Conservation (phyloP, 108 stramenopile genomes). For the Cyclotella atomus region DNA sequence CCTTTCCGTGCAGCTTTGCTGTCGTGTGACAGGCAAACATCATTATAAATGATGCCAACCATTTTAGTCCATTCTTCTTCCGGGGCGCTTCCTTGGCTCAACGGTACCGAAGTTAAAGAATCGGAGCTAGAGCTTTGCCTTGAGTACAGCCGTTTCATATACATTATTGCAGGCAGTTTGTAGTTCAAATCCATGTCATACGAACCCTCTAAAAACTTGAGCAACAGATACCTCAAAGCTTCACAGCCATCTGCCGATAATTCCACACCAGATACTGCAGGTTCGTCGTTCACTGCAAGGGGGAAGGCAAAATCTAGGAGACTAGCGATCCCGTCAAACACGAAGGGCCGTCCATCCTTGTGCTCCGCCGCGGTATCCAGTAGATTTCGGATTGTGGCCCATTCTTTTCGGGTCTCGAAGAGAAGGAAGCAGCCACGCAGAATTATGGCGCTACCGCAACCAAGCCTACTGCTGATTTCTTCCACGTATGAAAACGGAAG, state of each 20-base stretch:
- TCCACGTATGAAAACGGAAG: slow-evolving; percentile 59
- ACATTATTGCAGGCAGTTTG: slow-evolving; percentile 72
- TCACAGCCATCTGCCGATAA: slow-evolving; percentile 57
- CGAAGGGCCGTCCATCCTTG: slow-evolving; percentile 63
- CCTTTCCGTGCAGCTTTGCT: slow-evolving; percentile 59
- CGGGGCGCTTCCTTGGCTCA: background rate
- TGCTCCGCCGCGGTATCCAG: slow-evolving; percentile 66
- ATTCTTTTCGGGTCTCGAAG: slow-evolving; percentile 67
- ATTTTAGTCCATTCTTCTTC: slow-evolving; percentile 70
- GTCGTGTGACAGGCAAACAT: slow-evolving; percentile 61
- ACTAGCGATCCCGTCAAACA: slow-evolving; percentile 84
- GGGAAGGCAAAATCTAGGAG: slow-evolving; percentile 59
- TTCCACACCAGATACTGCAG: slow-evolving; percentile 27
- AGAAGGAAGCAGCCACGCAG: slow-evolving; percentile 63
- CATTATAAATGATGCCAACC: slow-evolving; percentile 65
- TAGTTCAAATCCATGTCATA: slow-evolving; percentile 67
- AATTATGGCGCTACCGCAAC: slow-evolving; percentile 83
- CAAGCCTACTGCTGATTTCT: slow-evolving; percentile 69
- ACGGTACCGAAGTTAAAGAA: background rate
- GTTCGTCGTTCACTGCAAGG: slow-evolving; percentile 24
- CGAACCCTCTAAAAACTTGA: slow-evolving; percentile 65
- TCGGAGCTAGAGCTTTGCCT: background rate
- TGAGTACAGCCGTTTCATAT: slow-evolving; percentile 70
- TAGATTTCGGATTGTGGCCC: slow-evolving; percentile 68
- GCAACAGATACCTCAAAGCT: slow-evolving; percentile 60